A percentile compares a stretch with the other conserved stretches of the same genome.
These are phyloP conservation scores for Fusarium robinianum DNA, from an alignment of 2,329 filamentous ascomycete species.

Conservation along the genomic window DNA sequence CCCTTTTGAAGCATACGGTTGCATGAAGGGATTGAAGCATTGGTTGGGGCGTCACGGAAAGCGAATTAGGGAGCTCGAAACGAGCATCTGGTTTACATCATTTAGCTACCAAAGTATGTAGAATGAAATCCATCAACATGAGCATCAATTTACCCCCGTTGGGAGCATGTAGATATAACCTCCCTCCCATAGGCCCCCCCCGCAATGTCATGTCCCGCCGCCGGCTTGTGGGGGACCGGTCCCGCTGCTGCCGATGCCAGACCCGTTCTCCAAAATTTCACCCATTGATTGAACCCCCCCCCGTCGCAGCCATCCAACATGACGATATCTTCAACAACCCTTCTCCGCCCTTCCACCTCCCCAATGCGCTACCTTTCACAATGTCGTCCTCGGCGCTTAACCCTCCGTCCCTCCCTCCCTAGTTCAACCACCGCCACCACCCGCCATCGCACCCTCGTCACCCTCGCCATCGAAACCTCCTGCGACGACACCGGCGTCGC, in stretches of 20 bases:
- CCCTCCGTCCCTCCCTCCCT: not conserved
- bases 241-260: slow-evolving; percentile 8
- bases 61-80: no score
- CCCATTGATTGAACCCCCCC: not conserved
- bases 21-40: slow-evolving; percentile 22
- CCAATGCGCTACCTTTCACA: slow-evolving; percentile 22
- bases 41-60: slow-evolving; percentile 16
- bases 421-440: not conserved
- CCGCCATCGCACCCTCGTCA: slow-evolving; percentile 48
- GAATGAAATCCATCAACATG: not conserved
- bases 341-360: not conserved
- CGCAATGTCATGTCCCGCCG: no score
- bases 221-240: slow-evolving; percentile 24
- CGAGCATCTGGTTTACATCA: no score
- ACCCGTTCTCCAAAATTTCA: slow-evolving; percentile 1
- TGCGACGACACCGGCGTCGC: slow-evolving; percentile 95
- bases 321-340: not conserved
- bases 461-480: slow-evolving; percentile 79
- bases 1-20: slow-evolving; percentile 10
- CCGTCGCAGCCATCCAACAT: not conserved
- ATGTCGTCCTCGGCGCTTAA: slow-evolving; percentile 4
- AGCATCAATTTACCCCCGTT: no score
- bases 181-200: no score
- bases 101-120: not conserved
- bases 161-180: no score